Base-by-base conservation (phyloP, 495 filamentous ascomycete species). In the Aspergillus nanangensis region DNA sequence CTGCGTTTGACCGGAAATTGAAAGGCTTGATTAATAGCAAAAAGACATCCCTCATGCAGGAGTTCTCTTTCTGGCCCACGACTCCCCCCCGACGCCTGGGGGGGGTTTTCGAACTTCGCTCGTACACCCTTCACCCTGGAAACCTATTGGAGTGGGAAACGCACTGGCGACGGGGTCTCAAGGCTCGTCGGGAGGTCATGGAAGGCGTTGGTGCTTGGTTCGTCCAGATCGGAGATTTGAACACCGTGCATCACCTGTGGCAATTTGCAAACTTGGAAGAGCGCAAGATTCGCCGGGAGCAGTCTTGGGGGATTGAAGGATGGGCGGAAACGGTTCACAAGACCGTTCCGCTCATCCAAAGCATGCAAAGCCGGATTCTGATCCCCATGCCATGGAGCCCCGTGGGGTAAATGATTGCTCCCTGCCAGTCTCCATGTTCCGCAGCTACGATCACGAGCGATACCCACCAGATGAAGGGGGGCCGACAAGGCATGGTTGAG, bases 41-140 rank as follows among this genome's bases (percentile, higher is more conserved):
- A 68, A 81, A 84, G 53, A 85, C 81, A 9, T 96, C 93, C 0
- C 77, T 98, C 22, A 98, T 98, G 93, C 93, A 98, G 63, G 93
- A 98, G 64, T 98, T 98, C 71, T 94, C 88, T 40, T 98, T 98
- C 79, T 98, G 93, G 93, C 93, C 93, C 0, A 98, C 93, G 1
- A 90, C 89, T 0, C 78, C 93, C 0, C 93, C 93, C 0, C 90
- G 93, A 25, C 74, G 84, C 48, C 79, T 98, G 5, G 93, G 93
- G 50, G 93, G 93, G 18, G 66, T 98, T 23, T 98, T 98, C 61
- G 93, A 98, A 75, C 80, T 98, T 11, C 89, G 93, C 21, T 96
- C 93, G 13, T 98, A 98, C 73, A 97, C 92, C 5, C 76, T 98
- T 8, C 88, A 95, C 65, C 93, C 93, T 0, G 93, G 93, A 20